phyloP scores from a whole-genome alignment of 768 basidiomycete species.

The Xanthoconium stramineum region DNA sequence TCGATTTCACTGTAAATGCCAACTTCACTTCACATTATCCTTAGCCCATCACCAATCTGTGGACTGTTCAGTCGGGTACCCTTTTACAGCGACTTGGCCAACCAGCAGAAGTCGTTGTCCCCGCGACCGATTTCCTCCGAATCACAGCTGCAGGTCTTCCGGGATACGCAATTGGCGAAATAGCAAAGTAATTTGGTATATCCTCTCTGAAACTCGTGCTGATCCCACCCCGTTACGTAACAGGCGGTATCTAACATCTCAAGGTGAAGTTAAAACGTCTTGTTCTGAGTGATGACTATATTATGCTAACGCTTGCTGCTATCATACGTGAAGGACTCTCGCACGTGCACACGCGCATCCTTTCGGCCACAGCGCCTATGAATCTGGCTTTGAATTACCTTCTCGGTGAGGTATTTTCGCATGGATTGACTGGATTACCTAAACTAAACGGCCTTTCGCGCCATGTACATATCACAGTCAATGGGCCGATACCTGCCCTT shows the following conservation, averaged over 20 bases:
- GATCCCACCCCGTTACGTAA: background rate
- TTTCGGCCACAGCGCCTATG: conserved; percentile 22
- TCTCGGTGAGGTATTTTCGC: conserved; percentile 15
- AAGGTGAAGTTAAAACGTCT: conserved; percentile 16
- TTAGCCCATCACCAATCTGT: conserved; percentile 24
- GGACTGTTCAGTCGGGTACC: conserved; percentile 27
- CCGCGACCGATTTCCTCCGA: conserved; percentile 39
- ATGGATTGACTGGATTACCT: background rate
- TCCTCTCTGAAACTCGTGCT: background rate
- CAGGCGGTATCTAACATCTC: conserved; percentile 22
- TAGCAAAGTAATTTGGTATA: conserved; percentile 32
- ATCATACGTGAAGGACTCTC: conserved; percentile 20
- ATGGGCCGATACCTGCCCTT: conserved; percentile 26
- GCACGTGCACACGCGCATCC: conserved; percentile 18
- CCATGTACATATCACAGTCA: conserved; percentile 6
- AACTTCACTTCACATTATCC: background rate
- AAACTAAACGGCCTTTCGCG: background rate
- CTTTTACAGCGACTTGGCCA: conserved; percentile 38
- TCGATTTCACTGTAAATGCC: background rate
- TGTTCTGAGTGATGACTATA: background rate
- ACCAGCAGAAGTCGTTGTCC: conserved; percentile 38
- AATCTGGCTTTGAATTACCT: conserved; percentile 25
- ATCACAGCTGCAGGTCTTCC: conserved; percentile 42
- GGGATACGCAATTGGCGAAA: conserved; percentile 42
- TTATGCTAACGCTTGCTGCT: background rate